Evolutionary conservation across 129 eudicot species (phyloP).

Genomic region (Lactuca sativa): DNA sequence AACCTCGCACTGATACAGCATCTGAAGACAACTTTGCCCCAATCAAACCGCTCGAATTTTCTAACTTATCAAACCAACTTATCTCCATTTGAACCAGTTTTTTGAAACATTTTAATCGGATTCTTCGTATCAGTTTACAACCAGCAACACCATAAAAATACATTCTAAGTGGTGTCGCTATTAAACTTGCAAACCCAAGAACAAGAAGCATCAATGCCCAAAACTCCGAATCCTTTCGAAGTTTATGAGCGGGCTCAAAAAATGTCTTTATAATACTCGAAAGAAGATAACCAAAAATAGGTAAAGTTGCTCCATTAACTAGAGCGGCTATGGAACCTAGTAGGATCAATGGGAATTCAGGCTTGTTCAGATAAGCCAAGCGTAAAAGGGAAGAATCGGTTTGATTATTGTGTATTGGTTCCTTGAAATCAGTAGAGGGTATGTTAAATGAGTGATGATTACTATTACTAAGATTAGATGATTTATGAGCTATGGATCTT

Average conservation of each 20-base stretch:
- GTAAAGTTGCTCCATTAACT: slow-evolving; percentile 54
- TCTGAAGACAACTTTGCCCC: slow-evolving; percentile 76
- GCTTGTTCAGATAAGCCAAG: slow-evolving; percentile 72
- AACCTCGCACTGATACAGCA: slow-evolving; percentile 67
- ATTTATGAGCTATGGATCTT: slow-evolving; percentile 43
- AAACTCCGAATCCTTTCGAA: slow-evolving; percentile 54
- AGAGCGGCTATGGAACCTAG: slow-evolving; percentile 54
- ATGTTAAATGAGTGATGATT: slow-evolving; percentile 41
- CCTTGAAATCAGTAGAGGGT: slow-evolving; percentile 20
- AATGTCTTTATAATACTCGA: slow-evolving; percentile 50
- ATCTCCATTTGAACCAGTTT: slow-evolving; percentile 75
- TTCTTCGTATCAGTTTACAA: slow-evolving; percentile 52
- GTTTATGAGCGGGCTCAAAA: slow-evolving; percentile 45
- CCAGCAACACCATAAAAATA: slow-evolving; percentile 82
- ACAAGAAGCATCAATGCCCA: slow-evolving; percentile 67
- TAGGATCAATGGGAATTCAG: slow-evolving; percentile 54
- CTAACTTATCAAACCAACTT: slow-evolving; percentile 79
- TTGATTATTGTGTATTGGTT: background rate
- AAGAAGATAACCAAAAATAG: slow-evolving; percentile 53
- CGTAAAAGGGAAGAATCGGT: slow-evolving; percentile 53
- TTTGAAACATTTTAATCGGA: slow-evolving; percentile 61
- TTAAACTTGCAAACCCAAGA: slow-evolving; percentile 45
- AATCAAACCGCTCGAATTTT: slow-evolving; percentile 71
- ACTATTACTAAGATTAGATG: slow-evolving; percentile 46
- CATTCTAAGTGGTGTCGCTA: slow-evolving; percentile 53